A percentile compares a stretch with the other conserved stretches of the same genome.
Evolutionary conservation across 2,329 filamentous ascomycete species (phyloP).

Genomic region (Fusarium circinatum): DNA sequence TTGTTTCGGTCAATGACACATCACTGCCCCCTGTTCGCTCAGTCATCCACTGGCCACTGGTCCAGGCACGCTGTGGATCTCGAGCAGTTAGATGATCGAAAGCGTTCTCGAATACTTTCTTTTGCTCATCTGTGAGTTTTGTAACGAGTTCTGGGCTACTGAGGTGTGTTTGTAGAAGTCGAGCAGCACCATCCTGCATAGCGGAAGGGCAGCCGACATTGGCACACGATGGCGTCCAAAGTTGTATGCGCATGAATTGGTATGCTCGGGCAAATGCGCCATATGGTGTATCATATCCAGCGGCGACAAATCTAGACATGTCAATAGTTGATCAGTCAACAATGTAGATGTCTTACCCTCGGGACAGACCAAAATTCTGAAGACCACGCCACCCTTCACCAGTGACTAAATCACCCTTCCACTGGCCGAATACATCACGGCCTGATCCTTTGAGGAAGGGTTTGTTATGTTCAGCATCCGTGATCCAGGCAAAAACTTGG

Average conservation of each 20-base stretch:
- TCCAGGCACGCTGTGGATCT: slow-evolving; percentile 67
- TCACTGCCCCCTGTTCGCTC: slow-evolving; percentile 76
- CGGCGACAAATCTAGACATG: slow-evolving; percentile 60
- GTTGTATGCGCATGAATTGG: slow-evolving; percentile 67
- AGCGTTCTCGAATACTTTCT: slow-evolving; percentile 61
- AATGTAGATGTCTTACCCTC: slow-evolving; percentile 54
- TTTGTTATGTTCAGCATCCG: slow-evolving; percentile 72
- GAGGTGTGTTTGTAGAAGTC: slow-evolving; percentile 60
- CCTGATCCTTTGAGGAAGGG: slow-evolving; percentile 68
- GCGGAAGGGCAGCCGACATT: slow-evolving; percentile 72
- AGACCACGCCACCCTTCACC: slow-evolving; percentile 73
- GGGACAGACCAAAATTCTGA: slow-evolving; percentile 66
- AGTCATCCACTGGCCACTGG: slow-evolving; percentile 82
- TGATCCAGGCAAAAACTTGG: slow-evolving; percentile 65
- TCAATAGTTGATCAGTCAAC: background rate
- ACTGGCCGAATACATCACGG: slow-evolving; percentile 70
- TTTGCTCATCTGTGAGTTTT: slow-evolving; percentile 45
- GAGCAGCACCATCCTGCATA: slow-evolving; percentile 73
- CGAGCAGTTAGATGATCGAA: slow-evolving; percentile 64
- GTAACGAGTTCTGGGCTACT: slow-evolving; percentile 41
- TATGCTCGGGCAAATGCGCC: slow-evolving; percentile 64
- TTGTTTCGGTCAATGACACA: slow-evolving; percentile 74
- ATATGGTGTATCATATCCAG: slow-evolving; percentile 66
- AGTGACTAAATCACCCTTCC: slow-evolving; percentile 68
- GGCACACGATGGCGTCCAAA: slow-evolving; percentile 69